A percentile compares a stretch with the other conserved stretches of the same genome.
These are phyloP conservation scores for Diaporthe ampelina DNA, from an alignment of 2,329 filamentous ascomycete species.

Conservation along the genomic window DNA sequence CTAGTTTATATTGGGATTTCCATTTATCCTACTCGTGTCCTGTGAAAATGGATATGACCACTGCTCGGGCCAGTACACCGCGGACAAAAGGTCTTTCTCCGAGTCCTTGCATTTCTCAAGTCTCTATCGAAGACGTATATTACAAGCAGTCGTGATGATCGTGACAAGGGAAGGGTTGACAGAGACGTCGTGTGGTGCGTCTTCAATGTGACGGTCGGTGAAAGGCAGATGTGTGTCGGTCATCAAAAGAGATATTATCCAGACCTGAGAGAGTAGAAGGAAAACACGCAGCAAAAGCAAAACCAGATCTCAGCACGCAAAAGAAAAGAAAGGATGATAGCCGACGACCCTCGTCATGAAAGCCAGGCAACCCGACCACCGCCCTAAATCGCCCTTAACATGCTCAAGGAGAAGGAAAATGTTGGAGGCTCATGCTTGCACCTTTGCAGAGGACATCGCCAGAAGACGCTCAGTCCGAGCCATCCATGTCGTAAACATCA, in stretches of 20 bases:
- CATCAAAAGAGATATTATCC: slow-evolving; percentile 22
- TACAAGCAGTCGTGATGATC: slow-evolving; percentile 18
- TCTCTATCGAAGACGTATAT: slow-evolving; percentile 2
- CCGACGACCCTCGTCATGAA: neutral
- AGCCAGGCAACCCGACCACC: neutral
- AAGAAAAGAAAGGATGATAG: neutral
- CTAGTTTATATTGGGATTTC: neutral
- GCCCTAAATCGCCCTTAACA: slow-evolving; percentile 20
- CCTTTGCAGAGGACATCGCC: neutral
- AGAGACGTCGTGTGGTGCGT: slow-evolving; percentile 10
- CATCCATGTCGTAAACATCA: slow-evolving; percentile 58
- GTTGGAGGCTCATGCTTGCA: neutral
- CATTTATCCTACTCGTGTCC: neutral
- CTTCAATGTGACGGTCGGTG: neutral
- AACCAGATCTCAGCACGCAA: neutral
- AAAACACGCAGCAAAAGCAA: slow-evolving; percentile 3
- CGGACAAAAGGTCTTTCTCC: neutral
- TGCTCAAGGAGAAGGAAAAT: slow-evolving; percentile 13
- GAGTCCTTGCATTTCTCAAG: slow-evolving; percentile 1
- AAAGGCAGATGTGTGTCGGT: slow-evolving; percentile 13
- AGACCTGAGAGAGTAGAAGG: neutral
- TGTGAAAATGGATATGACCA: too few relatives aligned
- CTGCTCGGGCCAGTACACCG: neutral
- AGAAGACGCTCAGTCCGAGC: slow-evolving; percentile 41
- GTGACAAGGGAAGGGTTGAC: slow-evolving; percentile 9